Base-by-base conservation (phyloP, 805 yeast genomes). In the Starmerella cellae region DNA sequence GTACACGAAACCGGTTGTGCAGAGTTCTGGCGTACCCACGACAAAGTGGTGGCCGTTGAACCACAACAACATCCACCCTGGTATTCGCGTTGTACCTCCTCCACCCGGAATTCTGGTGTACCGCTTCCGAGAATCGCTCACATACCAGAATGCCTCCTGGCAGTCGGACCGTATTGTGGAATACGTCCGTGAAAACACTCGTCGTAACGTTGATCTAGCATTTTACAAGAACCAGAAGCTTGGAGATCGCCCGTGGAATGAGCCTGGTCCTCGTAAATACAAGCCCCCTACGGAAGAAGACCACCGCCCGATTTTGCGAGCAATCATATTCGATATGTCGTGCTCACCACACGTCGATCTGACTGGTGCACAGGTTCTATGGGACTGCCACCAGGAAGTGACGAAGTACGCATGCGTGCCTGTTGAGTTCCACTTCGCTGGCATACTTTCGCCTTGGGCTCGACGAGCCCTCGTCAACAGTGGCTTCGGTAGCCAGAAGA, bases 81-180 rank as follows among this genome's bases (percentile, higher is more conserved):
- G 69, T 14, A 60, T 85, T 16, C 57, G 66, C 1, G 72, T 87
- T 5, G 59, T 59, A 14, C 81, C 85, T 2, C 94, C 96, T 14
- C 95, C 95, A 23, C 83, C 88, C 1, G 95, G 96, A 27, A 85
- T 87, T 16, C 54, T 85, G 44, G 94, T 87, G 2, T 87, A 78
- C 66, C 73, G 91, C 54, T 80, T 91, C 32, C 65, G 77, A 17
- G 95, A 87, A 55, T 67, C 85, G 14, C 80, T 82, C 62, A 73
- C 83, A 1, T 87, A 84, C 63, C 76, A 94, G 31, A 87, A 87
- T 58, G 70, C 80, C 36, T 75, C 94, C 0, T 64, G 71, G 47
- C 93, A 81, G 58, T 67, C 73, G 35, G 95, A 85, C 53, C 58
- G 61, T 21, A 69, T 87, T 16, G 65, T 75, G 37, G 87, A 80